phyloP scores from a whole-genome alignment of 352 stramenopile genomes.

The Pythium guiyangense region DNA sequence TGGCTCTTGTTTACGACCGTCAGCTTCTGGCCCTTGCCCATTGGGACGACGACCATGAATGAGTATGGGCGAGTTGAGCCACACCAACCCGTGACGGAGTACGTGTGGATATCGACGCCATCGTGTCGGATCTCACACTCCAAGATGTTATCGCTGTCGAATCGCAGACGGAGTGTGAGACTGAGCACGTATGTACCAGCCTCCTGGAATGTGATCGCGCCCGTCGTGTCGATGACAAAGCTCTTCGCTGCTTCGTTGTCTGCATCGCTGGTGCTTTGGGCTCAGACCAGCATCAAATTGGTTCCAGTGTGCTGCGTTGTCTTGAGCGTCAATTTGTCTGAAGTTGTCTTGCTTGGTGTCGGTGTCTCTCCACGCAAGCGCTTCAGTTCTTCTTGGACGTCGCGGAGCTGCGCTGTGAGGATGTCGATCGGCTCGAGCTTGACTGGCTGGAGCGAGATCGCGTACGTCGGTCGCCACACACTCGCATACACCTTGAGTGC shows the following conservation, averaged over 20 bases:
- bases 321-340: background rate
- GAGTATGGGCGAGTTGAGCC: too few relatives aligned
- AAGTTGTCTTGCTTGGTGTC: too few relatives aligned
- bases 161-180: background rate
- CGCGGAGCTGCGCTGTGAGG: too few relatives aligned
- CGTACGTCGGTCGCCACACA: too few relatives aligned
- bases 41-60: background rate
- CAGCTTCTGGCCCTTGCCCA: too few relatives aligned
- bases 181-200: background rate
- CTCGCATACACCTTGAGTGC: conserved; percentile 1
- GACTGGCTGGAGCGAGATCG: too few relatives aligned
- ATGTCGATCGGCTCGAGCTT: too few relatives aligned
- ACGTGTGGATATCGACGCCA: background rate
- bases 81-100: background rate
- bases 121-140: background rate
- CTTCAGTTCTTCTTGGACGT: too few relatives aligned
- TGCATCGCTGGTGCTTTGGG: background rate
- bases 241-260: background rate
- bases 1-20: too few relatives aligned
- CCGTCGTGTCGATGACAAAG: background rate
- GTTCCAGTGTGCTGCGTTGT: background rate
- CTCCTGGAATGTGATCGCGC: background rate
- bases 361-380: background rate
- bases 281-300: background rate
- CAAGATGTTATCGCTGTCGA: background rate